A percentile compares a stretch with the other conserved stretches of the same genome.
phyloP scores from a whole-genome alignment of 208 protist genomes.

The Blastocrithidia nonstop region DNA sequence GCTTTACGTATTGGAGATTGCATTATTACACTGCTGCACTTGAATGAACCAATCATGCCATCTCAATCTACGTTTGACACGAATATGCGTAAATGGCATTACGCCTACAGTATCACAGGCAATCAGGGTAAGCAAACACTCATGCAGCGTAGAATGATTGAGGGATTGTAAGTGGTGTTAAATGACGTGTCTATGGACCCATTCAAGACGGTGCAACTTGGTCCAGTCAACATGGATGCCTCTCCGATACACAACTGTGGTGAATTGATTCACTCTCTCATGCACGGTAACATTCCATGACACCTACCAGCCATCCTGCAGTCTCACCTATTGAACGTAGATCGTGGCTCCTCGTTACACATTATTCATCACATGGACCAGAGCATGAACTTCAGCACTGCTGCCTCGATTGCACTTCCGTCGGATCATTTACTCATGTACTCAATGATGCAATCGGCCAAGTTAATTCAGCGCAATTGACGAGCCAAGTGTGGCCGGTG shows the following conservation, averaged over 20 bases:
- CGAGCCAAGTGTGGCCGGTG: slow-evolving; percentile 24
- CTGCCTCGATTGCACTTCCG: slow-evolving; percentile 53
- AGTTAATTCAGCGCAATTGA: slow-evolving; percentile 78
- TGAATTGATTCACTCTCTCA: slow-evolving; percentile 42
- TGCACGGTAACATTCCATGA: slow-evolving; percentile 58
- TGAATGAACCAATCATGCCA: slow-evolving; percentile 54
- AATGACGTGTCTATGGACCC: slow-evolving; percentile 52
- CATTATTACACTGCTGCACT: slow-evolving; percentile 55
- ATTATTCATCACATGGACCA: slow-evolving; percentile 50
- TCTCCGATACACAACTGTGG: slow-evolving; percentile 22
- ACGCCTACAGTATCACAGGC: slow-evolving; percentile 59
- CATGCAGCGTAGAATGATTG: slow-evolving; percentile 68
- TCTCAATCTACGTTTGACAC: slow-evolving; percentile 53
- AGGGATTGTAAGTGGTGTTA: slow-evolving; percentile 59
- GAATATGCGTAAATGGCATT: slow-evolving; percentile 81
- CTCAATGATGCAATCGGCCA: slow-evolving; percentile 37
- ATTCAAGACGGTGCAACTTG: slow-evolving; percentile 42
- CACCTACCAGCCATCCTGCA: slow-evolving; percentile 57
- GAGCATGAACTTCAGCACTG: slow-evolving; percentile 39
- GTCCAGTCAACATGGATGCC: slow-evolving; percentile 27
- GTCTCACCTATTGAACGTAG: slow-evolving; percentile 58
- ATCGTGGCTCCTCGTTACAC: slow-evolving; percentile 63
- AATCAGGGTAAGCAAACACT: slow-evolving; percentile 42
- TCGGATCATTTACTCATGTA: slow-evolving; percentile 42
- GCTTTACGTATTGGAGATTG: slow-evolving; percentile 77